Evolutionary conservation across 2,329 filamentous ascomycete species (phyloP), one percentile per base, ranked within the genome.

Genomic region (Sporothrix phasma): DNA sequence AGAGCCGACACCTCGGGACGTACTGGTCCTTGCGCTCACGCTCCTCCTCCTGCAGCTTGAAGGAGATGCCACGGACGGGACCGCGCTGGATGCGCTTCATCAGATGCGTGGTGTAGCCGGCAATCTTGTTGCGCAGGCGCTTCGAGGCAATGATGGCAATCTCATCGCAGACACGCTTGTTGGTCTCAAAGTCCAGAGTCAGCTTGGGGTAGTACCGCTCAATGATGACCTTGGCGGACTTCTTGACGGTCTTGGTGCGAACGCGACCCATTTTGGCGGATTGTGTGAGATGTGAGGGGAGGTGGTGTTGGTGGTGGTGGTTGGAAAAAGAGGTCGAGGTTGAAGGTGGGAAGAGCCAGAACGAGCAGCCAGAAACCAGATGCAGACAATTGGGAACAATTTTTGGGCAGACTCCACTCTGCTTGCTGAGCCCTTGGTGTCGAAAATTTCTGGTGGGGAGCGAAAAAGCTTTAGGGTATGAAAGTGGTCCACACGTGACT

Each of bases 21-120:
- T 97, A 99, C 85, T 99, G 94, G 85, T 99, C 94, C 90, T 99
- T 99, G 79, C 94, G 89, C 84, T 99, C 94, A 86, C 94, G 91
- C 88, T 99, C 94, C 85, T 99, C 94, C 85, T 99, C 94, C 84
- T 99, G 94, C 68, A 99, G 90, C 88, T 99, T 99, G 92, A 99
- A 99, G 81, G 95, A 99, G 83, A 99, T 99, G 85, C 94, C 94
- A 75, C 94, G 95, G 81, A 99, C 94, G 71, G 94, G 94, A 71
- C 94, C 94, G 79, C 94, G 92, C 86, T 97, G 94, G 75, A 99
- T 99, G 81, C 94, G 94, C 88, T 97, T 97, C 95, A 99, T 99
- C 81, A 95, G 79, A 79, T 96, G 92, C 72, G 94, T 97, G 75
- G 93, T 96, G 88, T 96, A 97, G 75, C 94, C 94, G 76, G 94